phyloP scores from a whole-genome alignment of 2,329 filamentous ascomycete species.

The Dactylellina cionopaga region DNA sequence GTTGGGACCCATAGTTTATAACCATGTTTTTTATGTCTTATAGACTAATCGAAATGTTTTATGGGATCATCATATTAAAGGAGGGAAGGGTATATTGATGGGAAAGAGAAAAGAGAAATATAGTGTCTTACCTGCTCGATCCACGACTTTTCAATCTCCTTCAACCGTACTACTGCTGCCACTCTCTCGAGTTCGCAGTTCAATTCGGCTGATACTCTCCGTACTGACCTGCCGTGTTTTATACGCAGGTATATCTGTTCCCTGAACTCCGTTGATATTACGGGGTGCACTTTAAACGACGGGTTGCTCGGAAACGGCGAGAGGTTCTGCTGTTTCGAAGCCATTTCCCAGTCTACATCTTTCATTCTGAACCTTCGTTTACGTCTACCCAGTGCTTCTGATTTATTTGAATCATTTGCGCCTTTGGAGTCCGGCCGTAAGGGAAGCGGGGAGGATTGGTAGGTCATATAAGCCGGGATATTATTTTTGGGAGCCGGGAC shows the following conservation, averaged over 20 bases:
- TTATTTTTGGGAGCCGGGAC: conserved; percentile 36
- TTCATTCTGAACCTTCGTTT: neutral
- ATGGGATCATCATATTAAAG: conserved; percentile 56
- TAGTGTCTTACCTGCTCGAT: conserved; percentile 73
- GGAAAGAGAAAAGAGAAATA: conserved; percentile 39
- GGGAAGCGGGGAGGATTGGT: conserved; percentile 51
- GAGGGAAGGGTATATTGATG: conserved; percentile 9
- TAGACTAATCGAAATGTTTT: conserved; percentile 57
- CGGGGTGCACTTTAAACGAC: conserved; percentile 74
- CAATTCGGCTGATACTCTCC: conserved; percentile 79
- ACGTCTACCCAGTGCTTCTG: conserved; percentile 11
- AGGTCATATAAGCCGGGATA: conserved; percentile 53
- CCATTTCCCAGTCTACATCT: conserved; percentile 15
- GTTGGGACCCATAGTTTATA: conserved; percentile 55
- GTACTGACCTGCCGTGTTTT: conserved; percentile 73
- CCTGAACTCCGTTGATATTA: conserved; percentile 77
- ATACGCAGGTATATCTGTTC: conserved; percentile 80
- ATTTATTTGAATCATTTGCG: conserved; percentile 43
- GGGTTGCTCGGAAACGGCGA: conserved; percentile 75
- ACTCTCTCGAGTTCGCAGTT: conserved; percentile 84
- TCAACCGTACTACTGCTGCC: conserved; percentile 83
- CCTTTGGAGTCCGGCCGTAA: conserved; percentile 12
- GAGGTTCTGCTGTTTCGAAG: neutral
- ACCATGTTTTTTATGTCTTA: conserved; percentile 56
- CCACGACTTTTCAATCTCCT: conserved; percentile 86